Evolutionary conservation across 2,329 filamentous ascomycete genomes (phyloP).

Genomic region (Calonectria ilicicola): DNA sequence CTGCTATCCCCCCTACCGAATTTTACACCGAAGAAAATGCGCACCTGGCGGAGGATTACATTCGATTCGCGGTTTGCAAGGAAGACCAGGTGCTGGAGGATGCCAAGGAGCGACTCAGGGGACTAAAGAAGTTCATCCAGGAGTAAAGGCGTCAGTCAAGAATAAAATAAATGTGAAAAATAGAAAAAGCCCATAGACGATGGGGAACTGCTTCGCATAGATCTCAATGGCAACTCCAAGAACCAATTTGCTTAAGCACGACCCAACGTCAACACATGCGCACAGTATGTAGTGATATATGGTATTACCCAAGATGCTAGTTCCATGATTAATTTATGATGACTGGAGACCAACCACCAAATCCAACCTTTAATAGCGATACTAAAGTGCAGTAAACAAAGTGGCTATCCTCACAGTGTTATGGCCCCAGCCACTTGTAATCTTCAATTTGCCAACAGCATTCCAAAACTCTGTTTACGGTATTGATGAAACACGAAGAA

Average conservation of each 20-base stretch:
- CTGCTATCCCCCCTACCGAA: slow-evolving; percentile 95
- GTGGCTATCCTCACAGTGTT: too few species aligned
- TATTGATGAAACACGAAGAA: too few species aligned
- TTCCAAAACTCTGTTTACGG: too few species aligned
- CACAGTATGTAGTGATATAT: background rate
- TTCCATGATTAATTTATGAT: background rate
- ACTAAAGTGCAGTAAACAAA: too few species aligned
- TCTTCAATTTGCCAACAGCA: too few species aligned
- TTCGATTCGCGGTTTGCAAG: slow-evolving; percentile 97
- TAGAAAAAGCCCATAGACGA: background rate
- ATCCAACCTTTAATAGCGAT: background rate
- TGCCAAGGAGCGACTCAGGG: slow-evolving; percentile 80
- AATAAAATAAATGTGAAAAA: slow-evolving; percentile 7
- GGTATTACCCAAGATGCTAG: background rate
- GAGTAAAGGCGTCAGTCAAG: slow-evolving; percentile 22
- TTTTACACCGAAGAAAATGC: slow-evolving; percentile 92
- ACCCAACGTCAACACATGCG: background rate
- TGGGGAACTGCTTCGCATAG: slow-evolving; percentile 19
- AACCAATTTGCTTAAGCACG: background rate
- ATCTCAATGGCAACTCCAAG: slow-evolving; percentile 10
- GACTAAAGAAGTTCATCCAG: slow-evolving; percentile 77
- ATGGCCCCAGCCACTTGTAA: too few species aligned
- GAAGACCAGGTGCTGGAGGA: slow-evolving; percentile 85
- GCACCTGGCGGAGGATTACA: slow-evolving; percentile 89
- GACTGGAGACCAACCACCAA: background rate